Evolutionary conservation across 257 asterid species (phyloP), one percentile per base, ranked within the genome.

Genomic region (Nicotiana sylvestris): DNA sequence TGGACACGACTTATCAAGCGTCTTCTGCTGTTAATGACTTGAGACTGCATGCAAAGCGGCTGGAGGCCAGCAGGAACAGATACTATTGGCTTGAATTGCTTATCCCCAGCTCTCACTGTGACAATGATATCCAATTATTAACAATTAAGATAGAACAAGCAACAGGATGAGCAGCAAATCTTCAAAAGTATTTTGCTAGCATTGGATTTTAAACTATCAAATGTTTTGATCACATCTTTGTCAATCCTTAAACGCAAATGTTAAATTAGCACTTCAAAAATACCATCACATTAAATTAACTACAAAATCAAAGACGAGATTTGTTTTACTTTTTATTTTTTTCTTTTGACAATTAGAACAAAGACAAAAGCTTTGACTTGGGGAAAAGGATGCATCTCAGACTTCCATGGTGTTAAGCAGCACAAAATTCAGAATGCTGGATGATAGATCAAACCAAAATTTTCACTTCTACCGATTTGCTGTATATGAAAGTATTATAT

Each of bases 1-100:
- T 81, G 87, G 37, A 72, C 72, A 82, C 84, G 64, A 76, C 9
- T 35, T 16, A 39, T 56, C 53, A 85, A 55, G 37, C 27, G 83
- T 60, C 76, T 66, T 85, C 84, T 83, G 30, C 82, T 84, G 56
- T 67, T 85, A 78, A 85, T 84, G 81, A 89, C 88, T 60, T 74
- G 90, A 82, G 80, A 85, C 84, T 83, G 90, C 61, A 85, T 9
- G 68, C 77, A 56, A 55, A 83, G 81, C 21, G 88, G 90, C 77
- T 86, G 87, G 55, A 81, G 74, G 81, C 86, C 90, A 67, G 86
- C 83, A 15, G 92, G 82, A 60, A 65, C 37, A 43, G 66, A 77
- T 64, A 74, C 35, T 66, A 82, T 46, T 84, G 81, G 77, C 81
- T 86, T 90, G 66, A 55, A 77, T 76, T 83, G 90, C 84, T 57